A percentile compares a stretch with the other conserved stretches of the same genome.
Conservation (phyloP, 768 basidiomycete species). For the Steccherinum ochraceum region DNA sequence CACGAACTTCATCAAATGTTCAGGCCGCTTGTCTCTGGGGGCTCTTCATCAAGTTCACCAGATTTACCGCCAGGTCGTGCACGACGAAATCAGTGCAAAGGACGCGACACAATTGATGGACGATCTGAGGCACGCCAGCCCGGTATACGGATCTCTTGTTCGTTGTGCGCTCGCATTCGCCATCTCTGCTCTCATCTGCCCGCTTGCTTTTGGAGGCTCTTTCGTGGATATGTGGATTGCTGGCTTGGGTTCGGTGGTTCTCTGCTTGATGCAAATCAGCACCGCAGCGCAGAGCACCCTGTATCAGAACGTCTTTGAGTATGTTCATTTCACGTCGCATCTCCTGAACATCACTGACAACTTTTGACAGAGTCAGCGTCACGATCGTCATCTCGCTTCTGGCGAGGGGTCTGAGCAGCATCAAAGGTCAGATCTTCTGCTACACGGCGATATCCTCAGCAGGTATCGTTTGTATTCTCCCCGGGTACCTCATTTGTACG, state of each 20-base stretch:
- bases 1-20: conserved; percentile 82
- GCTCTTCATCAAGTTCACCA: conserved; percentile 79
- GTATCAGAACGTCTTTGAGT: conserved; percentile 93
- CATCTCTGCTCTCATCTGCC: conserved; percentile 74
- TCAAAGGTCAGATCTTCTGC: conserved; percentile 74
- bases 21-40: conserved; percentile 74
- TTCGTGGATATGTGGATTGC: conserved; percentile 84
- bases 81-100: conserved; percentile 86
- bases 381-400: conserved; percentile 77
- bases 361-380: conserved; percentile 60
- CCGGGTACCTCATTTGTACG: conserved; percentile 81
- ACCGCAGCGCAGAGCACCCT: conserved; percentile 71
- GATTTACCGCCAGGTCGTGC: conserved; percentile 82
- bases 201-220: conserved; percentile 79
- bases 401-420: conserved; percentile 78
- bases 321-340: conserved; percentile 23
- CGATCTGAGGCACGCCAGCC: conserved; percentile 52
- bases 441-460: conserved; percentile 89
- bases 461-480: conserved; percentile 82
- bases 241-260: conserved; percentile 58
- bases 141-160: conserved; percentile 55
- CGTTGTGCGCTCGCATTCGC: conserved; percentile 65
- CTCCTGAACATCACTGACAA: not conserved
- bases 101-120: conserved; percentile 62
- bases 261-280: conserved; percentile 65